These are phyloP conservation scores for Leishmania guyanensis DNA, from an alignment of 208 protist genomes.

Conservation along the genomic window DNA sequence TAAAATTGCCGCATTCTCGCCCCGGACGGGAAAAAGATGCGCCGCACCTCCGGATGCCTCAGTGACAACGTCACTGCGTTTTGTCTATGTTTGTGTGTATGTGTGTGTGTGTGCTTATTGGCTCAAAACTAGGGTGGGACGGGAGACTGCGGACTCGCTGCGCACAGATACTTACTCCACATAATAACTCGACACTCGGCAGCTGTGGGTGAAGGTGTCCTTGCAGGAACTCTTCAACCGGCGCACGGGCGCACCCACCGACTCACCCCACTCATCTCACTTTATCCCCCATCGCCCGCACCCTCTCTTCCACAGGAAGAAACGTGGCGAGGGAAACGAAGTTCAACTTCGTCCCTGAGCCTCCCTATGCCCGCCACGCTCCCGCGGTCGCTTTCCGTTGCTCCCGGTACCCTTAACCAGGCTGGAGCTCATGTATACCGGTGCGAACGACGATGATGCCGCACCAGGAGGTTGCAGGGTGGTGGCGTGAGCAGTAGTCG, in stretches of 20 bases:
- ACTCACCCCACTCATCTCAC: not conserved
- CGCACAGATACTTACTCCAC: not conserved
- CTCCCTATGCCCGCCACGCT: constrained; percentile 4
- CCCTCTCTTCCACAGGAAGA: not conserved
- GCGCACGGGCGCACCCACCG: constrained; percentile 1
- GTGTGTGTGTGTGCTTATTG: not conserved
- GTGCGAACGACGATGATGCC: constrained; percentile 34
- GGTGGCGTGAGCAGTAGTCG: not conserved
- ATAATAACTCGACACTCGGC: not conserved
- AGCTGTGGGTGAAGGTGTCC: too few relatives aligned
- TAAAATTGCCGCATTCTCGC: not conserved
- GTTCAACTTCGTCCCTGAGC: not conserved
- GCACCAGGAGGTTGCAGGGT: constrained; percentile 39
- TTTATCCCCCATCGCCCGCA: not conserved
- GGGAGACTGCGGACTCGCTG: not conserved
- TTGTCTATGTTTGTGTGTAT: not conserved
- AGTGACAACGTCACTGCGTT: not conserved
- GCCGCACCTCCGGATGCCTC: not conserved
- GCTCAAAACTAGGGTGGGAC: not conserved
- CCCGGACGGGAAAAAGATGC: not conserved
- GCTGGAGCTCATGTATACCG: constrained; percentile 73
- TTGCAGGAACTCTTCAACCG: not conserved
- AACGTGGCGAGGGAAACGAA: not conserved
- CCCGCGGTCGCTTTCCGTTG: constrained; percentile 28
- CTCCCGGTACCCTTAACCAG: constrained; percentile 40